Evolutionary conservation across 2,329 filamentous ascomycete genomes (phyloP), one percentile per base, ranked within the genome.

Genomic region (Stemphylium beticola): DNA sequence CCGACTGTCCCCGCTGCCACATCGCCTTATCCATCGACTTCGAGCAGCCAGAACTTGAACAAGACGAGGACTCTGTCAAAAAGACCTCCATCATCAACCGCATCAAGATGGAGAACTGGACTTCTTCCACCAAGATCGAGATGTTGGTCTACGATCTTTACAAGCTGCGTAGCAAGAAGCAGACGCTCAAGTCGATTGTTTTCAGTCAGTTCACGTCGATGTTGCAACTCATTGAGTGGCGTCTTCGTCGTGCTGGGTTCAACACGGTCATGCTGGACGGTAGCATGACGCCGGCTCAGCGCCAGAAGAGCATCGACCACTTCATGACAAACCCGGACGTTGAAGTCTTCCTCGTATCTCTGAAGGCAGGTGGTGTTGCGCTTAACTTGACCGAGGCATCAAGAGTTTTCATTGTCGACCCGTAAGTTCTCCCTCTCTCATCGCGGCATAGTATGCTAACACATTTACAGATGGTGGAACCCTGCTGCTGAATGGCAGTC

Each of bases 401-500:
- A 2, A 84, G 91, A 43, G 95, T 99, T 9, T 98, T 96, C 75
- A 97, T 98, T 57, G 87, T 98, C 54, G 95, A 99, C 69, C 95
- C 95, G 82, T 93, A 85, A 84, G 90, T 88, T 36, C 29, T 37
- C 32, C 4, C 9, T 33, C 1, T 31, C n/a, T n/a, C 9, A 7
- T 4, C 31, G 20, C 11, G 14, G 15, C 15, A 18, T 15, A n/a
- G 18, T 11, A 18, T 66, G 41, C 74, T 74, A 64, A 78, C 47
- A 15, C 14, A 22, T 22, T 29, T 58, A 32, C 63, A 92, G 90
- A 65, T 98, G 95, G 95, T 99, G 95, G 95, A 98, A 98, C 66
- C 95, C 95, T n/a, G 93, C 93, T n/a, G 93, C 93, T 0, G 95
- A 99, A 78, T 99, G 95, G 95, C 95, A 99, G 77, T 95, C 90